phyloP scores from a whole-genome alignment of 1,284 basidiomycete genomes.

The Ustilago sp. region DNA sequence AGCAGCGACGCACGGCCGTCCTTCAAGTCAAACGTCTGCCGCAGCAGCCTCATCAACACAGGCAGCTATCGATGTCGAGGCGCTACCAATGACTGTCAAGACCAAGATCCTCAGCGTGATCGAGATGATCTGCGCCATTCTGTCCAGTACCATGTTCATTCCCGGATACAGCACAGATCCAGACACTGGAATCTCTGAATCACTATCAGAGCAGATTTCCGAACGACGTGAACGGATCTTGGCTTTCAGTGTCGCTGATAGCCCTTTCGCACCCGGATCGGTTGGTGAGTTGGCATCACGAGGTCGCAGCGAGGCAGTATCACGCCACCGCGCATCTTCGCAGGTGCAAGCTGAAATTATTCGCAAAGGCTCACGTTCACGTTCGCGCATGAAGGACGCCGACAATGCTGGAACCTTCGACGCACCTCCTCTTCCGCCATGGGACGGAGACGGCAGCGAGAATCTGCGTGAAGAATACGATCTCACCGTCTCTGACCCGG shows the following conservation, averaged over 20 bases:
- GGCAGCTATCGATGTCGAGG: conserved; percentile 25
- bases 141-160: conserved; percentile 53
- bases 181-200: neutral
- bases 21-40: neutral
- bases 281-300: conserved; percentile 7
- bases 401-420: conserved; percentile 17
- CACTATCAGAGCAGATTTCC: conserved; percentile 38
- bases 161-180: conserved; percentile 27
- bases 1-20: neutral
- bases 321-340: conserved; percentile 3
- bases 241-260: conserved; percentile 28
- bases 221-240: conserved; percentile 42
- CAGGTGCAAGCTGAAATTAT: conserved; percentile 44
- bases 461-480: conserved; percentile 11
- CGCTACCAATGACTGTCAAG: conserved; percentile 42
- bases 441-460: conserved; percentile 37
- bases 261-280: conserved; percentile 27
- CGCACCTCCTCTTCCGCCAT: conserved; percentile 29
- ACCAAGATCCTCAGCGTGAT: conserved; percentile 53
- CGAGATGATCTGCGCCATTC: conserved; percentile 59
- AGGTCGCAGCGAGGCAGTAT: conserved; percentile 17
- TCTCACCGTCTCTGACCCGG: conserved; percentile 15
- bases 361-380: conserved; percentile 45
- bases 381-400: conserved; percentile 37
- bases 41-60: neutral